Conservation (phyloP, 2,329 filamentous ascomycete genomes). For the Cryoendolithus antarcticus region DNA sequence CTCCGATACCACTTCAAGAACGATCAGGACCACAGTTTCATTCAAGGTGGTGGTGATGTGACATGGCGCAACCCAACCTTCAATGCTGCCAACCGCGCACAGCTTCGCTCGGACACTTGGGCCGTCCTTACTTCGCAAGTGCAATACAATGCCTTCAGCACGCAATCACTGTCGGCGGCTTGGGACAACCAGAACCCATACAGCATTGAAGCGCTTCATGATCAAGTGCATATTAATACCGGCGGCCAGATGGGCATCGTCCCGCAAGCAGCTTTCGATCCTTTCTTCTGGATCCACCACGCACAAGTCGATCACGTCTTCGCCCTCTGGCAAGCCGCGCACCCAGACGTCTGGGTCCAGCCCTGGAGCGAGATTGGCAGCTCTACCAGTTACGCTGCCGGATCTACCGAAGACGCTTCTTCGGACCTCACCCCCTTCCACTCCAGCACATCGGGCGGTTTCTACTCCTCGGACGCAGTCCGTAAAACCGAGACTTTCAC, state of each 20-base stretch:
- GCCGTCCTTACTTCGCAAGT: slow-evolving; percentile 5
- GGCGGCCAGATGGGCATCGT: slow-evolving; percentile 7
- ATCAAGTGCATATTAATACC: slow-evolving; percentile 6
- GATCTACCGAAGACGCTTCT: neutral
- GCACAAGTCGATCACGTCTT: slow-evolving; percentile 9
- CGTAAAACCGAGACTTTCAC: slow-evolving; percentile 51
- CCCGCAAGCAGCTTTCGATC: slow-evolving; percentile 11
- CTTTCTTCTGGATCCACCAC: slow-evolving; percentile 11
- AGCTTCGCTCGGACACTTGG: slow-evolving; percentile 6
- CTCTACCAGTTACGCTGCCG: slow-evolving; percentile 3
- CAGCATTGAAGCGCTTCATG: slow-evolving; percentile 6
- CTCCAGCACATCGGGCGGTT: slow-evolving; percentile 42
- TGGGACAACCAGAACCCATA: slow-evolving; percentile 3
- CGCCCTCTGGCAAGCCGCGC: slow-evolving; percentile 8
- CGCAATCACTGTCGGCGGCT: neutral
- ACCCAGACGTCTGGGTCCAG: slow-evolving; percentile 14
- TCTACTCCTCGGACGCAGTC: slow-evolving; percentile 55
- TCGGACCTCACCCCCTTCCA: slow-evolving; percentile 52
- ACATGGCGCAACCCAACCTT: slow-evolving; percentile 6
- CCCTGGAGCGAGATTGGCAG: slow-evolving; percentile 2
- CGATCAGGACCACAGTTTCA: slow-evolving; percentile 3
- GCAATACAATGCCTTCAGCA: slow-evolving; percentile 6
- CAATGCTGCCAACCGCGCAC: slow-evolving; percentile 2
- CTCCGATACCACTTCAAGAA: slow-evolving; percentile 5
- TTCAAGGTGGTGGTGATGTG: slow-evolving; percentile 1